Percentiles rank a stretch among this genome's conserved stretches.
Conservation (phyloP, 192 early-diverging fungal species). For the Gigaspora rosea region DNA sequence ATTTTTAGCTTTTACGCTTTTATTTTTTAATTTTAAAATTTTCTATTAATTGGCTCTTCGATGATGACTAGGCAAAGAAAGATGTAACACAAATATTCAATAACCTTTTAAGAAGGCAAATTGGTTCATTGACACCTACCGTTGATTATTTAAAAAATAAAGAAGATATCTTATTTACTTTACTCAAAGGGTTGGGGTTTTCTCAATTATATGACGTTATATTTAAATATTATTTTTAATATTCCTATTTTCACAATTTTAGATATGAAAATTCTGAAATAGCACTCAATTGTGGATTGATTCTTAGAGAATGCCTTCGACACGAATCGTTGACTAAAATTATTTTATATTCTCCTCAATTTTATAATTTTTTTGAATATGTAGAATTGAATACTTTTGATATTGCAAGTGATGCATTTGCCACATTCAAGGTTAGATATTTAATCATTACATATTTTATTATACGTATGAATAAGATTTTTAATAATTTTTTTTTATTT, state of each 20-base stretch:
- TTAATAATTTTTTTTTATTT: neutral
- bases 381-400: slow-evolving; percentile 98
- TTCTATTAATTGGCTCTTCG: neutral
- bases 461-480: neutral
- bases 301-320: slow-evolving; percentile 93
- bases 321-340: slow-evolving; percentile 90
- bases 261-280: slow-evolving; percentile 96
- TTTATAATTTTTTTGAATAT: slow-evolving; percentile 94
- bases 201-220: neutral
- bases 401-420: slow-evolving; percentile 97
- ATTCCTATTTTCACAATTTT: neutral
- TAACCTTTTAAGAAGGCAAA: slow-evolving; percentile 91
- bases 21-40: neutral
- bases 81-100: slow-evolving; percentile 98
- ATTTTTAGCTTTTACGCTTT: neutral
- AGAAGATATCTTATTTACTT: slow-evolving; percentile 78
- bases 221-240: neutral
- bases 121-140: slow-evolving; percentile 93
- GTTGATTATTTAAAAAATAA: slow-evolving; percentile 90
- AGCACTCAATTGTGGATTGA: slow-evolving; percentile 97
- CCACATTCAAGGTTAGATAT: slow-evolving; percentile 81
- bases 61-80: slow-evolving; percentile 76
- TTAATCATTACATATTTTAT: neutral
- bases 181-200: slow-evolving; percentile 72
- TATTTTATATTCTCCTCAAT: slow-evolving; percentile 80